phyloP scores from a whole-genome alignment of 306 rosid species.

The Crataegus laevigata region DNA sequence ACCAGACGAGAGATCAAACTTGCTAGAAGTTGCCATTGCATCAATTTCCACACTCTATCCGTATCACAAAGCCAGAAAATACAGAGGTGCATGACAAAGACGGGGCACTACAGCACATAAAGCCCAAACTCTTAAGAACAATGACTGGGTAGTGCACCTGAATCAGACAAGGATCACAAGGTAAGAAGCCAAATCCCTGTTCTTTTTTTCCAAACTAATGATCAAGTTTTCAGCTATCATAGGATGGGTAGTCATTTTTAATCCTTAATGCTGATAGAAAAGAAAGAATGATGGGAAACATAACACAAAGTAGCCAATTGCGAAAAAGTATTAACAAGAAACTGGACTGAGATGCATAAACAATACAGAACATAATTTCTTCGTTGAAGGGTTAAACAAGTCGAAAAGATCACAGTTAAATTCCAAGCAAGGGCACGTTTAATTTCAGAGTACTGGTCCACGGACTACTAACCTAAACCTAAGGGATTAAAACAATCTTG shows the following conservation, averaged over 20 bases:
- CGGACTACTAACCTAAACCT: neutral
- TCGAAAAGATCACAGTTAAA: neutral
- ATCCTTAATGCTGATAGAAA: neutral
- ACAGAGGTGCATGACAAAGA: conserved; percentile 63
- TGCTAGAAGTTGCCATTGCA: conserved; percentile 87
- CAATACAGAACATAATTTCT: neutral
- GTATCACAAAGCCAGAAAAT: conserved; percentile 43
- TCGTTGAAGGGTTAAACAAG: neutral
- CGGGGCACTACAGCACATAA: conserved; percentile 39
- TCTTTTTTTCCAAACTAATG: neutral
- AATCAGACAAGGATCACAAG: conserved; percentile 25
- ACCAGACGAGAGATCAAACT: conserved; percentile 79
- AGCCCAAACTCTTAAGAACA: conserved; percentile 32
- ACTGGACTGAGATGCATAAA: neutral
- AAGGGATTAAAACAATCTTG: neutral
- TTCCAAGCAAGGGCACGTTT: neutral
- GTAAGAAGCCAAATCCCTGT: neutral
- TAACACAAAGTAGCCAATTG: neutral
- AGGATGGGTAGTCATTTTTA: neutral
- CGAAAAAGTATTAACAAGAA: neutral
- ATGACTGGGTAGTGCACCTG: conserved; percentile 40
- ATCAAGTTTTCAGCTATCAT: neutral
- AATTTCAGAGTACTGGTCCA: neutral
- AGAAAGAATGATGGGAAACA: neutral
- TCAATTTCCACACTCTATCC: conserved; percentile 51